phyloP scores from a whole-genome alignment of 257 asterid species.

The Jaltomata sinuosa region DNA sequence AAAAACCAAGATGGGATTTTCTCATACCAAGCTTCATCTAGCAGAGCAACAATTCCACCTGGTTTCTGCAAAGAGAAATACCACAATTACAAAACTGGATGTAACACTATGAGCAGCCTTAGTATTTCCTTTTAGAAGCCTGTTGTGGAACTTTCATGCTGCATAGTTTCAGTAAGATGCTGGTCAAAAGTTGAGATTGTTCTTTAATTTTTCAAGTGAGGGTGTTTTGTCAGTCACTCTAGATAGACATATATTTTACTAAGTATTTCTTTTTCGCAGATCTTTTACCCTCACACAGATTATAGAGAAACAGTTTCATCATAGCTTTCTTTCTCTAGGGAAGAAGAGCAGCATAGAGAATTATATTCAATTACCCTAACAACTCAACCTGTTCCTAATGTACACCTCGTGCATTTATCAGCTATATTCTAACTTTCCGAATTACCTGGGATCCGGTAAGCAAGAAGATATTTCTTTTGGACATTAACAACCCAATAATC shows the following conservation, averaged over 20 bases:
- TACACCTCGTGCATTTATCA: neutral
- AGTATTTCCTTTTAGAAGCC: neutral
- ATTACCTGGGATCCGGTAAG: neutral
- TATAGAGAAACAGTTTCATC: neutral
- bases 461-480: neutral
- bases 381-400: neutral
- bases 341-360: neutral
- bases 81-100: conserved; percentile 8
- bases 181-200: neutral
- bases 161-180: neutral
- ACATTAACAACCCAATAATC: neutral
- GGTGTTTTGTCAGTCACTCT: neutral
- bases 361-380: neutral
- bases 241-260: neutral
- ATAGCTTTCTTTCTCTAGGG: neutral
- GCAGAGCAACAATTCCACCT: conserved; percentile 88
- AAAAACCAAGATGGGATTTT: conserved; percentile 8
- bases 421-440: neutral
- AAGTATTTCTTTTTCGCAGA: neutral
- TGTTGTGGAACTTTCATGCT: neutral
- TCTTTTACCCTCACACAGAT: neutral
- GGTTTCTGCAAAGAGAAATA: conserved; percentile 74
- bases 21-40: conserved; percentile 92
- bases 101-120: neutral
- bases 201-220: neutral